Evolutionary conservation across 2,329 filamentous ascomycete genomes (phyloP).

Genomic region (Xylaria sp.): DNA sequence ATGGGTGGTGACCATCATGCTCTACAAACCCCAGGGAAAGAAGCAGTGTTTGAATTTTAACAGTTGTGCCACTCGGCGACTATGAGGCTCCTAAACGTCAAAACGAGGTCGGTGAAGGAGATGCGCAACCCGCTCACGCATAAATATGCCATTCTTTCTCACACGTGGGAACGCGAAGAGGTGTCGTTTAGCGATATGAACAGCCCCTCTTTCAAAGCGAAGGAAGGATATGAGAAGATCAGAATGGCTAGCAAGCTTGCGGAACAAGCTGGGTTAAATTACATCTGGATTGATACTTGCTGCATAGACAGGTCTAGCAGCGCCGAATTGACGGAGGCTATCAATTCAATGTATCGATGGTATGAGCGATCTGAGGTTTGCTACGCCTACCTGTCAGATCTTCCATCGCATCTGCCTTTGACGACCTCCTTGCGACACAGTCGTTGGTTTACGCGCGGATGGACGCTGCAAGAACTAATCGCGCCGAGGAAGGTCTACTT

Average conservation of each 20-base stretch:
- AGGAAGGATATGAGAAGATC: slow-evolving; percentile 18
- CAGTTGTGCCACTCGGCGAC: neutral
- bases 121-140: slow-evolving; percentile 9
- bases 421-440: neutral
- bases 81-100: slow-evolving; percentile 19
- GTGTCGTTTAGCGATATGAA: slow-evolving; percentile 5
- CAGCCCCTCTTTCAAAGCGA: neutral
- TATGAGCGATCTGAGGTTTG: slow-evolving; percentile 17
- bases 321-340: slow-evolving; percentile 14
- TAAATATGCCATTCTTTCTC: slow-evolving; percentile 22
- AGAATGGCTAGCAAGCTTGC: slow-evolving; percentile 13
- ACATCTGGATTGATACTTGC: slow-evolving; percentile 24
- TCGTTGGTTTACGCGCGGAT: neutral
- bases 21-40: neutral
- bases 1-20: neutral
- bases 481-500: slow-evolving; percentile 18
- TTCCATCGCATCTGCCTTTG: slow-evolving; percentile 11
- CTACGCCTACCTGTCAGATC: slow-evolving; percentile 25
- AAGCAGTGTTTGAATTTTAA: neutral
- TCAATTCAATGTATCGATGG: slow-evolving; percentile 15
- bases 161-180: slow-evolving; percentile 13
- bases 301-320: slow-evolving; percentile 25
- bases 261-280: slow-evolving; percentile 5
- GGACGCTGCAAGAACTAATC: slow-evolving; percentile 8
- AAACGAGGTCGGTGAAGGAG: slow-evolving; percentile 10